A percentile compares a stretch with the other conserved stretches of the same genome.
Conservation (phyloP, 345 rosid species). For the Camelina laxa region DNA sequence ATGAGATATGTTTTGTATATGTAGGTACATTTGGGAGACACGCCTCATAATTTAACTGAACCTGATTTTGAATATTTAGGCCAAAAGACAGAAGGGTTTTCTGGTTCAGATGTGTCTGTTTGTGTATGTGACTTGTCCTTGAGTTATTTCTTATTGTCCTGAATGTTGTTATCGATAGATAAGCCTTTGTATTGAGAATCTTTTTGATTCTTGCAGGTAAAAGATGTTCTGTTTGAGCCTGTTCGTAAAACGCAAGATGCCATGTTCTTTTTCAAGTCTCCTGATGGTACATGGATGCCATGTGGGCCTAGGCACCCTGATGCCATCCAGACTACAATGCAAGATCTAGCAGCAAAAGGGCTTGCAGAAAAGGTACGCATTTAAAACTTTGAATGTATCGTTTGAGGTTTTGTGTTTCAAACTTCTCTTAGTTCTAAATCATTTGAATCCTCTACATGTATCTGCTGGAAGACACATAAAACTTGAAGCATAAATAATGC, state of each 20-base stretch:
- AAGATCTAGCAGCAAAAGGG: constrained; percentile 82
- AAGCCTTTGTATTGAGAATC: neutral
- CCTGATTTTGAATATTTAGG: constrained; percentile 86
- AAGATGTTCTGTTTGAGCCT: constrained; percentile 93
- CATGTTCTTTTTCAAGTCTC: constrained; percentile 66
- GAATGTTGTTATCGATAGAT: neutral
- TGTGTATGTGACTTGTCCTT: constrained; percentile 63
- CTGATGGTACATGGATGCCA: constrained; percentile 77
- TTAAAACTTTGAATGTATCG: neutral
- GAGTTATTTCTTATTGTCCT: neutral
- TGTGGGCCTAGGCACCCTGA: constrained; percentile 88
- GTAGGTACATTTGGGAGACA: constrained; percentile 95
- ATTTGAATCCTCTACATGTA: neutral
- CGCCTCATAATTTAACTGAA: constrained; percentile 88
- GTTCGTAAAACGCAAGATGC: constrained; percentile 96
- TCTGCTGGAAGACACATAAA: neutral
- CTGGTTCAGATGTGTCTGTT: constrained; percentile 94
- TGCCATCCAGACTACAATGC: constrained; percentile 77
- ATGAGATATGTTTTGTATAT: neutral
- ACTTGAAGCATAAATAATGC: constrained; percentile 5
- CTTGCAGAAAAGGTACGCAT: constrained; percentile 66
- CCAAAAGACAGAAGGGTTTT: constrained; percentile 81
- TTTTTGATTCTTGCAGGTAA: constrained; percentile 57
- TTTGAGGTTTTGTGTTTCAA: neutral
- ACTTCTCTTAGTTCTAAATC: neutral